Evolutionary conservation across 345 rosid species (phyloP), one percentile per base, ranked within the genome.

Genomic region (Rhizophora apiculata): DNA sequence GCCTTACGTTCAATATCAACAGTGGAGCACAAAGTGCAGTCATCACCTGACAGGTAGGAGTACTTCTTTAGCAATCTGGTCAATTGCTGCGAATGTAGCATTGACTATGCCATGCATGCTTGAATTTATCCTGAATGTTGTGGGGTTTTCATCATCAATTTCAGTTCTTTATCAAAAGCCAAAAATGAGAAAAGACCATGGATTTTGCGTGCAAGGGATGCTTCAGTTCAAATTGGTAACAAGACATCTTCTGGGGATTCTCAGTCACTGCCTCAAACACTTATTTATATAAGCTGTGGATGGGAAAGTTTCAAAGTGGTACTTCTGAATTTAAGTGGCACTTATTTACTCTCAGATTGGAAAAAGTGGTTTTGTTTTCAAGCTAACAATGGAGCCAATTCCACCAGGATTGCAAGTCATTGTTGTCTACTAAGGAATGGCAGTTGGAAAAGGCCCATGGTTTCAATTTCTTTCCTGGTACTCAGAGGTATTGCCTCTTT

Each of bases 281-380:
- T 94, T 52, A 88, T 94, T 72, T 94, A 94, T 61, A 94, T 94
- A 78, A 91, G 98, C 76, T 91, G 97, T 74, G 96, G 97, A 68
- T 94, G 98, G 98, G 95, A 89, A 79, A 94, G 93, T 85, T 94
- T 91, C 76, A 91, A 94, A 74, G 89, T 87, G 97, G 97, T 91
- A 84, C 52, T 51, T 75, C 19, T 62, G 48, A 48, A 53, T 48
- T 11, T 48, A 59, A 70, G 59, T 60, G 39, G 36, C 51, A 62
- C 70, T 19, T 62, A 20, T 67, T 58, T 26, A 1, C 62, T 30
- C 43, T 51, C 34, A 63, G 67, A 34, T 60, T 62, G 43, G 36
- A 73, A 48, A 24, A 15, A n/a, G 20, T 43, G n/a, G 10, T 30
- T 37, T 69, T 53, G 26, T 46, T 60, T 30, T 19, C 19, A 21